These are phyloP conservation scores for Nicotiana undulata DNA, from an alignment of 257 asterid genomes.

Conservation along the genomic window DNA sequence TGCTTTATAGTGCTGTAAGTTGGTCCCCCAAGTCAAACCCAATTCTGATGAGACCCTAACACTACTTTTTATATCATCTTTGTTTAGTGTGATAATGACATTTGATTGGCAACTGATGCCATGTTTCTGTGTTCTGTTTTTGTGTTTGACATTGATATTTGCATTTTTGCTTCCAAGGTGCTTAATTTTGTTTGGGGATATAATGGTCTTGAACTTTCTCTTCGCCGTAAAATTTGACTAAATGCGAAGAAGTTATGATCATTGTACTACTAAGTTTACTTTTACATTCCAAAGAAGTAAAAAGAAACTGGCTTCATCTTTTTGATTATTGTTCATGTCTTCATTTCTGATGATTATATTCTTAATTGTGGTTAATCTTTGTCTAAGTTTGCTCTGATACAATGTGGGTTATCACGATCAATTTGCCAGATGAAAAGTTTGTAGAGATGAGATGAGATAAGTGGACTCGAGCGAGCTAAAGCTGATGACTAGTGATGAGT, in stretches of 20 bases:
- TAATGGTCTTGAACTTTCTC: not conserved
- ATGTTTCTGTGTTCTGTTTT: not conserved
- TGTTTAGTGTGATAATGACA: not conserved
- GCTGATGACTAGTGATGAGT: not conserved
- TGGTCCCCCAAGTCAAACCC: not conserved
- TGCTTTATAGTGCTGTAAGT: conserved; percentile 34
- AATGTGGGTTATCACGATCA: not conserved
- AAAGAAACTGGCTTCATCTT: not conserved
- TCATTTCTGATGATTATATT: not conserved
- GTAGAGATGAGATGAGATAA: not conserved
- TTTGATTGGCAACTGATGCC: not conserved
- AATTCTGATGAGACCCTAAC: not conserved
- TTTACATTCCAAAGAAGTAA: not conserved
- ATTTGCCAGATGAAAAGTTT: not conserved
- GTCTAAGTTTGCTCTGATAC: not conserved
- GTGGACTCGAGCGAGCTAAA: not conserved
- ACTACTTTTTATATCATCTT: not conserved
- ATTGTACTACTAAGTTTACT: not conserved
- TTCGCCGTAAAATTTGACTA: not conserved
- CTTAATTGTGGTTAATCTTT: not conserved
- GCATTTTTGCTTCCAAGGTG: not conserved
- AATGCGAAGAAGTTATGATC: not conserved
- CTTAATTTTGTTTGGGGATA: not conserved
- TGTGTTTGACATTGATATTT: not conserved
- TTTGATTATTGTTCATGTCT: not conserved